These are phyloP conservation scores for Aspergillus clavatus DNA, from an alignment of 2,329 filamentous ascomycete genomes.

Conservation along the genomic window DNA sequence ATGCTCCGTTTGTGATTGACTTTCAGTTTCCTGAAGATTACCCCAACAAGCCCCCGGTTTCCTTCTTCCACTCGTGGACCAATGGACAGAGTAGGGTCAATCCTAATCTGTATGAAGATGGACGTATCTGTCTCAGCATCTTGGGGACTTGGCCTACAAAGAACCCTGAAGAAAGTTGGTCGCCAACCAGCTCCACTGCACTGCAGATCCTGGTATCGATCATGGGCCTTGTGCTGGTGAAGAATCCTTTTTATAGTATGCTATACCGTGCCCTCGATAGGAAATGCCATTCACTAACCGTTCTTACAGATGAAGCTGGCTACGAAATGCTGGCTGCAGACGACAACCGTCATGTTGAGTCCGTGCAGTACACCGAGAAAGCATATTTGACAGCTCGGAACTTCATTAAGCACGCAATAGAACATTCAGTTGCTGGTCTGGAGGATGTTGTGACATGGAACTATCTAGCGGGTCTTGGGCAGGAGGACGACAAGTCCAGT, in stretches of 20 bases:
- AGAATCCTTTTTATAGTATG: constrained; percentile 56
- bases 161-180: constrained; percentile 52
- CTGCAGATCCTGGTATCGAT: constrained; percentile 56
- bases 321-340: constrained; percentile 50
- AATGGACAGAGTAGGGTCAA: constrained; percentile 51
- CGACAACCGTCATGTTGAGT: constrained; percentile 43
- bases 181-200: constrained; percentile 48
- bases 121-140: constrained; percentile 57
- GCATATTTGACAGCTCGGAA: constrained; percentile 49
- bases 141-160: constrained; percentile 57
- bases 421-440: constrained; percentile 42
- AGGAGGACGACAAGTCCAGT: not conserved
- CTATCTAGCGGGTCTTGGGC: constrained; percentile 37
- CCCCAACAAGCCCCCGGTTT: constrained; percentile 50
- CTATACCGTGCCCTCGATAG: constrained; percentile 3
- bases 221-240: constrained; percentile 54
- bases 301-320: constrained; percentile 52
- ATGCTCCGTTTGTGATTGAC: constrained; percentile 59
- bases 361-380: constrained; percentile 50
- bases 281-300: not conserved
- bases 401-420: constrained; percentile 48
- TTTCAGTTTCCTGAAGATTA: constrained; percentile 49
- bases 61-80: constrained; percentile 58
- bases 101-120: constrained; percentile 60
- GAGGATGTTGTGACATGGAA: constrained; percentile 50